phyloP scores from a whole-genome alignment of 257 asterid species.

The Solanum chiquidenum region DNA sequence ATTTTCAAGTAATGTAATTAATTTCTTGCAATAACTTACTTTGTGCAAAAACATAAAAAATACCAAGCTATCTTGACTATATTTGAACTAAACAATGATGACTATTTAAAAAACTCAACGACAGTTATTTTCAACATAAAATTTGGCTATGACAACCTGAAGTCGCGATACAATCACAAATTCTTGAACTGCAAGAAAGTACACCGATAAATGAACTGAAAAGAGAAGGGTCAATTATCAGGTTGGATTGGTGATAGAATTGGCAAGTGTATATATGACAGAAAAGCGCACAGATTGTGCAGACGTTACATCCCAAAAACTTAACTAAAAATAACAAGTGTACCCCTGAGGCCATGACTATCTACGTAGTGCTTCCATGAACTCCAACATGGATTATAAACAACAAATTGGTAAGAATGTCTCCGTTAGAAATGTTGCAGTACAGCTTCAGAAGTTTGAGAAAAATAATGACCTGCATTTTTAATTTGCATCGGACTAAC shows the following conservation, averaged over 20 bases:
- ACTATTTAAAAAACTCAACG: background rate
- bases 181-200: background rate
- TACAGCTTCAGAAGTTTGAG: background rate
- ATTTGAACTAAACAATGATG: background rate
- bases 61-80: background rate
- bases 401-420: background rate
- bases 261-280: background rate
- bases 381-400: background rate
- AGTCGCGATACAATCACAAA: background rate
- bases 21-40: too few relatives aligned
- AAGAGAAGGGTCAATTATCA: background rate
- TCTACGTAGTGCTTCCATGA: background rate
- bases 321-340: background rate
- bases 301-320: background rate
- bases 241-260: background rate
- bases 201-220: background rate
- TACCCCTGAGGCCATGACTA: background rate
- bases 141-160: background rate
- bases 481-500: background rate
- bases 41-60: background rate
- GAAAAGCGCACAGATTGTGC: background rate
- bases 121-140: background rate
- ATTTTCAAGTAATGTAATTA: background rate
- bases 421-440: background rate
- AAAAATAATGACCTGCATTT: background rate